These are phyloP conservation scores for Pleurotus salmoneostramineus DNA, from an alignment of 768 basidiomycete species.

Conservation along the genomic window DNA sequence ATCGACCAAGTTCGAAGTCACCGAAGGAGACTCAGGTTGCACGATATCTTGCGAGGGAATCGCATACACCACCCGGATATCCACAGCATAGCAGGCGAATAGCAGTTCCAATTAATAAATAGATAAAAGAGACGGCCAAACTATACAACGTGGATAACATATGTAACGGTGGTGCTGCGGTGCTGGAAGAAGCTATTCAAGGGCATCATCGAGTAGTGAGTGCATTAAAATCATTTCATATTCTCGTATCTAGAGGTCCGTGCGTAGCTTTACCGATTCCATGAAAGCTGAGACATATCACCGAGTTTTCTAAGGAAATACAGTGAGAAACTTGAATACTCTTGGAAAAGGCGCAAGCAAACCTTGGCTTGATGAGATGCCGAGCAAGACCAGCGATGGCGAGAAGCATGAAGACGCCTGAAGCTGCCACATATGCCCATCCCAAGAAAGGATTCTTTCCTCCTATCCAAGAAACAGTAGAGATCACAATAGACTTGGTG, in stretches of 20 bases:
- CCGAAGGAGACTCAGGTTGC: conserved; percentile 36
- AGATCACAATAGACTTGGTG: conserved; percentile 95
- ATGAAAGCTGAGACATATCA: conserved; percentile 83
- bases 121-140: not conserved
- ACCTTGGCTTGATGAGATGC: conserved; percentile 93
- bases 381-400: conserved; percentile 87
- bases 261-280: conserved; percentile 56
- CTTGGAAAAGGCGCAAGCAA: conserved; percentile 4
- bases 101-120: not conserved
- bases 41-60: conserved; percentile 63
- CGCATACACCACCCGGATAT: conserved; percentile 39
- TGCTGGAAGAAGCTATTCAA: not conserved
- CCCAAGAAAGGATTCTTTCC: conserved; percentile 98
- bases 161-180: not conserved
- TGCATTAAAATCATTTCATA: not conserved
- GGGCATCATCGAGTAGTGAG: not conserved
- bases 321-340: conserved; percentile 5
- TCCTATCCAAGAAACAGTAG: conserved; percentile 97
- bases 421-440: conserved; percentile 94
- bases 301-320: conserved; percentile 61
- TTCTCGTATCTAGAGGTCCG: not conserved
- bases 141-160: no score
- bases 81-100: not conserved
- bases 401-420: conserved; percentile 82
- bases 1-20: conserved; percentile 56